These are phyloP conservation scores for Neonectria magnoliae DNA, from an alignment of 2,329 filamentous ascomycete species.

Conservation along the genomic window DNA sequence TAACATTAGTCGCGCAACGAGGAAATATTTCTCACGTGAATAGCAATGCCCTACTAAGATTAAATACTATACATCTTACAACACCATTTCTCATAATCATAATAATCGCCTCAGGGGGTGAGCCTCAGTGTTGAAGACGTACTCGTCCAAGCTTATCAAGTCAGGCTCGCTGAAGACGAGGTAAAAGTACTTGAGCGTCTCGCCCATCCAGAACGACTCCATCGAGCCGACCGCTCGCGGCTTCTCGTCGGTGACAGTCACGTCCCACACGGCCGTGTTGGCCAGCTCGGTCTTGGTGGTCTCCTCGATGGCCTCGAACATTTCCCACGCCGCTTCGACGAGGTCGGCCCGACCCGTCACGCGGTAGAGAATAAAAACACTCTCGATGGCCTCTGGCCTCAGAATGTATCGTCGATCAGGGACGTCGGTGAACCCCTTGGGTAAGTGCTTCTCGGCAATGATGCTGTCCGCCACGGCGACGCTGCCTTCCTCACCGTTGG, in stretches of 20 bases:
- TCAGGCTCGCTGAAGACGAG: slow-evolving; percentile 55
- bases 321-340: slow-evolving; percentile 62
- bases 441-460: slow-evolving; percentile 47
- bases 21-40: neutral
- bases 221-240: slow-evolving; percentile 65
- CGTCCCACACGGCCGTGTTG: slow-evolving; percentile 60
- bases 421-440: slow-evolving; percentile 70
- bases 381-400: slow-evolving; percentile 63
- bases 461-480: slow-evolving; percentile 35
- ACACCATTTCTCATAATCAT: slow-evolving; percentile 2
- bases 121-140: slow-evolving; percentile 42
- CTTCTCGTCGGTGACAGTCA: slow-evolving; percentile 42
- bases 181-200: slow-evolving; percentile 46
- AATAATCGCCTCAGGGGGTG: slow-evolving; percentile 35
- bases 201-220: slow-evolving; percentile 56
- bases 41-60: neutral
- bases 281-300: slow-evolving; percentile 59
- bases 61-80: neutral
- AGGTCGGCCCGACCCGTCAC: slow-evolving; percentile 58
- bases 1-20: too few relatives aligned
- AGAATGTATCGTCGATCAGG: slow-evolving; percentile 63
- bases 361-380: slow-evolving; percentile 64
- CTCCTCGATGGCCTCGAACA: slow-evolving; percentile 60
- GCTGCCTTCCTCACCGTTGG: slow-evolving; percentile 38
- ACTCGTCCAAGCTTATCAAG: slow-evolving; percentile 45